These are phyloP conservation scores for Pseudoscleropodium purum DNA, from an alignment of 225 moss, liverwort and hornwort genomes.

Conservation along the genomic window DNA sequence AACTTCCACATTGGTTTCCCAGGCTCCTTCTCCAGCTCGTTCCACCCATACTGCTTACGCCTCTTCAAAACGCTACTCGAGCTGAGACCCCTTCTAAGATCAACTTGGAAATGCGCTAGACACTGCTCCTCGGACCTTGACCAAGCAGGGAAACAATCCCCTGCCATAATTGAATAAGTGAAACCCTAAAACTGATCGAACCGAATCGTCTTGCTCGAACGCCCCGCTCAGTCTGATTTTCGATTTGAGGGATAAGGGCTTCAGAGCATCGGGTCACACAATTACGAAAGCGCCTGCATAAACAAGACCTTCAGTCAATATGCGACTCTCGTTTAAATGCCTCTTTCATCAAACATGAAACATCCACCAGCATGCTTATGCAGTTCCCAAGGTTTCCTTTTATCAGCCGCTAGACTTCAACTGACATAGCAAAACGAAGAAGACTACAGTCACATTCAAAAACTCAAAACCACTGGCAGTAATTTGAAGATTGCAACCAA, in stretches of 20 bases:
- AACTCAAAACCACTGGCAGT: not conserved
- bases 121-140: conserved; percentile 55
- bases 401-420: not conserved
- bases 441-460: not conserved
- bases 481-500: not conserved
- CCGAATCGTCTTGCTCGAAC: not conserved
- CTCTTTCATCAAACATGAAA: not conserved
- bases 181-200: not conserved
- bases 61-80: conserved; percentile 35
- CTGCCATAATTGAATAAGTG: conserved; percentile 30
- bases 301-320: conserved; percentile 1
- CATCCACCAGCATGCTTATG: not conserved
- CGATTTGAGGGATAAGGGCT: not conserved
- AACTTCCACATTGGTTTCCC: conserved; percentile 96
- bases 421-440: not conserved
- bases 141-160: conserved; percentile 65
- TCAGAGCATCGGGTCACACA: not conserved
- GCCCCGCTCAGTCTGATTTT: not conserved
- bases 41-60: conserved; percentile 68
- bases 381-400: not conserved
- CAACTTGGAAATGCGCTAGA: conserved; percentile 56
- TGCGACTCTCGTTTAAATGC: too few species aligned
- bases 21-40: conserved; percentile 80
- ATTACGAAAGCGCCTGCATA: conserved; percentile 5
- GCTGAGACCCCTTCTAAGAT: conserved; percentile 54